These are phyloP conservation scores for Quercus wislizeni DNA, from an alignment of 306 rosid species.

Conservation along the genomic window DNA sequence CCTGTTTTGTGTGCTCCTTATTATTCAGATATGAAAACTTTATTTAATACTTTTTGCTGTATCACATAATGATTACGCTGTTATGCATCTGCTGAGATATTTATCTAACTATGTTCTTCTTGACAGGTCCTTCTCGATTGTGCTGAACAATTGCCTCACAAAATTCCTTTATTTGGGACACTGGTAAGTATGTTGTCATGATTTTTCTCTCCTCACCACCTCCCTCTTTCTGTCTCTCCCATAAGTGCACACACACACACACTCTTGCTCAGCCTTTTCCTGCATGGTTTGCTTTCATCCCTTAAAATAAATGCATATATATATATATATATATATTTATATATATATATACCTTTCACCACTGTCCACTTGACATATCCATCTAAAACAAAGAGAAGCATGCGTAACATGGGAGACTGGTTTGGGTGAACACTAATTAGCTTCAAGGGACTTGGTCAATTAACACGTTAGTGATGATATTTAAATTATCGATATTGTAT, in stretches of 20 bases:
- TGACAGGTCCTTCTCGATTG: slow-evolving; percentile 74
- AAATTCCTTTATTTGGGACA: slow-evolving; percentile 82
- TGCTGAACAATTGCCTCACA: slow-evolving; percentile 92
- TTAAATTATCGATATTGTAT: neutral
- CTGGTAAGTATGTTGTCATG: slow-evolving; percentile 48
- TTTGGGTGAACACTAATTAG: no score
- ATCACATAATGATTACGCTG: neutral
- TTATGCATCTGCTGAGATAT: slow-evolving; percentile 4
- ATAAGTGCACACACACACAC: neutral
- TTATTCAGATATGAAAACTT: neutral
- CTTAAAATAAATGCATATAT: no score
- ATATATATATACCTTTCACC: no score
- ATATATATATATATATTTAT: no score
- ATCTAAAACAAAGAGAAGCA: no score
- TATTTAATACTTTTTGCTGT: neutral
- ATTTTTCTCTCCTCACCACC: neutral
- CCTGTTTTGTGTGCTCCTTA: neutral
- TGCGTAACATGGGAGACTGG: no score
- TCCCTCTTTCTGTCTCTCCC: neutral
- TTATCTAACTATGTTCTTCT: slow-evolving; percentile 23
- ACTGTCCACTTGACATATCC: no score
- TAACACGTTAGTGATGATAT: no score
- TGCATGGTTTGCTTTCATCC: neutral
- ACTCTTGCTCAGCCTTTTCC: no score
- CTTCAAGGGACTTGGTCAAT: no score